These are phyloP conservation scores for Neurospora sp. DNA, from an alignment of 495 filamentous ascomycete species.

Conservation along the genomic window DNA sequence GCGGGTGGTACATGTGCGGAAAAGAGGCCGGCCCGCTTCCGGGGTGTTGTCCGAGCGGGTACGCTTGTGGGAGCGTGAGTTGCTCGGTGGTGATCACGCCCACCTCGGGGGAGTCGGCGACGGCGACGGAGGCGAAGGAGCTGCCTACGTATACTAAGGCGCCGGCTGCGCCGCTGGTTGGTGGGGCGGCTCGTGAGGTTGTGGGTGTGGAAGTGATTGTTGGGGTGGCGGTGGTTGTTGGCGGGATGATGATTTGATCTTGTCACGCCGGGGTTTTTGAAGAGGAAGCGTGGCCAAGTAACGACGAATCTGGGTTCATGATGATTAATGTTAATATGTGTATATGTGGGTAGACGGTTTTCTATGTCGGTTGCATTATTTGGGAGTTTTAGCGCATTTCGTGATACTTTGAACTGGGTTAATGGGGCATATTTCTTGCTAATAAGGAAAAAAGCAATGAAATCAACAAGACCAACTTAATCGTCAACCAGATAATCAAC, in stretches of 20 bases:
- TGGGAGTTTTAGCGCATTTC: neutral
- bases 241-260: neutral
- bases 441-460: neutral
- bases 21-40: conserved; percentile 41
- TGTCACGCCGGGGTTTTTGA: neutral
- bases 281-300: neutral
- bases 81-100: conserved; percentile 41
- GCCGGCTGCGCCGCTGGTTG: neutral
- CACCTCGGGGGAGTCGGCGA: conserved; percentile 19
- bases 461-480: neutral
- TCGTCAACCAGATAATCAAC: neutral
- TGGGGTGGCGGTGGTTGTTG: neutral
- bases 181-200: neutral
- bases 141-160: conserved; percentile 19
- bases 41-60: conserved; percentile 75
- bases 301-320: neutral
- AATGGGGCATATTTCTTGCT: neutral
- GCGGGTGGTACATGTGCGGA: conserved; percentile 67
- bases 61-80: conserved; percentile 56
- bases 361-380: neutral
- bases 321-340: neutral
- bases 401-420: neutral
- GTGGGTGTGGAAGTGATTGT: neutral
- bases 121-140: conserved; percentile 52
- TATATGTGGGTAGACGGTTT: neutral